Conservation (phyloP, 176 grass and related monocot species). For the Carex parvula region DNA sequence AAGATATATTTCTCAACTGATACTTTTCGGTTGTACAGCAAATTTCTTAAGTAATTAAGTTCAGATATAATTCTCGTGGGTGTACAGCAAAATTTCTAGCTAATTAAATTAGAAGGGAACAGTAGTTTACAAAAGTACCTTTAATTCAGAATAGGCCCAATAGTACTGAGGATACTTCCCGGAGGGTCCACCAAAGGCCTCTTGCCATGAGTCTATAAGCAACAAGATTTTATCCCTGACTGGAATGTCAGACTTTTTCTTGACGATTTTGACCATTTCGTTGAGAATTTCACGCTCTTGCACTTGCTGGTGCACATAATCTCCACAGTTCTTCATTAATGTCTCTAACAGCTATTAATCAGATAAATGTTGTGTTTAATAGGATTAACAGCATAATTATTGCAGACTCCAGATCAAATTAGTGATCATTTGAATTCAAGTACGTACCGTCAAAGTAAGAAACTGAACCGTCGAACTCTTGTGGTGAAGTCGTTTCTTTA, state of each 20-base stretch:
- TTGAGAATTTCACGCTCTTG: conserved; percentile 67
- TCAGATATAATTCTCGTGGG: background rate
- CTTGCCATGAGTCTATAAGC: conserved; percentile 81
- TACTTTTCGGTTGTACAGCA: background rate
- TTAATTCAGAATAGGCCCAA: conserved; percentile 76
- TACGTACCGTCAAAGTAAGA: conserved; percentile 69
- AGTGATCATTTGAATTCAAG: conserved; percentile 2
- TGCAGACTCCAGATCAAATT: background rate
- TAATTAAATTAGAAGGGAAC: background rate
- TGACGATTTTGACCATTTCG: conserved; percentile 78
- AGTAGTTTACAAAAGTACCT: conserved; percentile 30
- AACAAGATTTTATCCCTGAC: conserved; percentile 66
- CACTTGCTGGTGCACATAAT: conserved; percentile 70
- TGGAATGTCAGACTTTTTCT: conserved; percentile 69
- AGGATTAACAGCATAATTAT: conserved; percentile 11
- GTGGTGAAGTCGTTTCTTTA: conserved; percentile 88
- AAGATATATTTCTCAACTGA: background rate
- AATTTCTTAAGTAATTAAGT: background rate
- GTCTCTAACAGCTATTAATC: conserved; percentile 66
- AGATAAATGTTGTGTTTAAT: conserved; percentile 16
- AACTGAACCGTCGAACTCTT: conserved; percentile 73
- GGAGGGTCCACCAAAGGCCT: conserved; percentile 67
- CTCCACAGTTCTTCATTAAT: conserved; percentile 82
- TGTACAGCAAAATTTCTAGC: background rate
- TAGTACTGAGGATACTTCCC: conserved; percentile 76